phyloP scores from a whole-genome alignment of 225 moss, liverwort and hornwort genomes.

The Straminergon stramineum region DNA sequence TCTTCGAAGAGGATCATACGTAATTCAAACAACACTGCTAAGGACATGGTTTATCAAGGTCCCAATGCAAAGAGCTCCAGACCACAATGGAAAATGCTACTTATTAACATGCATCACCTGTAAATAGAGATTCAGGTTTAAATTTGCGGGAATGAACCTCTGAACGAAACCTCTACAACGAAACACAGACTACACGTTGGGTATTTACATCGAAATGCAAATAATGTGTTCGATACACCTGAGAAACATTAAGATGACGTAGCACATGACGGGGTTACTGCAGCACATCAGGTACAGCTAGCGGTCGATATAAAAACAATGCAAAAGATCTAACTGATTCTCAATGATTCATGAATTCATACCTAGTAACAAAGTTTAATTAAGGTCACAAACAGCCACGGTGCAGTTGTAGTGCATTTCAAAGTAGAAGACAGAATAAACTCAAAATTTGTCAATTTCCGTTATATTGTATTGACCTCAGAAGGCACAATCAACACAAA shows the following conservation, averaged over 20 bases:
- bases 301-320: not conserved
- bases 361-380: not conserved
- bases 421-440: not conserved
- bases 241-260: not conserved
- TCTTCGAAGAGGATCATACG: not conserved
- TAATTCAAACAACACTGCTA: not conserved
- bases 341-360: not conserved
- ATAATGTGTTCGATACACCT: not conserved
- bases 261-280: not conserved
- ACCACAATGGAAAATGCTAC: not conserved
- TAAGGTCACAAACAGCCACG: not conserved
- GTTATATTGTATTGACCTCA: not conserved
- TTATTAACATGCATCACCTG: too few species aligned
- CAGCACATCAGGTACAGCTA: not conserved
- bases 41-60: not conserved
- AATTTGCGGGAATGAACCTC: not conserved
- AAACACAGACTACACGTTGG: not conserved
- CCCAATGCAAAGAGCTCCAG: not conserved
- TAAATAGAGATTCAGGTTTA: not conserved
- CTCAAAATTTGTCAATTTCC: slow-evolving; percentile 10
- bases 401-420: not conserved
- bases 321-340: not conserved
- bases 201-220: not conserved
- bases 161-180: not conserved
- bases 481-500: slow-evolving; percentile 3